Conservation (phyloP, 2,329 filamentous ascomycete species). For the Amylocarpus encephaloides region DNA sequence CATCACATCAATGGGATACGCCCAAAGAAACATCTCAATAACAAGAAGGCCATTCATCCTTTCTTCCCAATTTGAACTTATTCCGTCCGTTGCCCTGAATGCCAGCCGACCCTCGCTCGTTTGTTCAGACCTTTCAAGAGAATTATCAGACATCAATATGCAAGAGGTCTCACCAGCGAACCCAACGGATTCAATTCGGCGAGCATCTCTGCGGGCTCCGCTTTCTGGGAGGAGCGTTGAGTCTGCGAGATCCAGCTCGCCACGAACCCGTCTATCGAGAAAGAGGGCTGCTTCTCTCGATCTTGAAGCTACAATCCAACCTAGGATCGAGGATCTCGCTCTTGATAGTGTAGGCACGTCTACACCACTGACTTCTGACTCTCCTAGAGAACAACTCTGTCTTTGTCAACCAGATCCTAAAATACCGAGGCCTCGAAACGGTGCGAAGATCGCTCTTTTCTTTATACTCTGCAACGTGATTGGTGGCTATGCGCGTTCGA, state of each 20-base stretch:
- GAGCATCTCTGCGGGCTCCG: slow-evolving; percentile 21
- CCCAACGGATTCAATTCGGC: slow-evolving; percentile 27
- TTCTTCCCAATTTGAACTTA: slow-evolving; percentile 15
- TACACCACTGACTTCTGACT: slow-evolving; percentile 18
- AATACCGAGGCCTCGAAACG: slow-evolving; percentile 65
- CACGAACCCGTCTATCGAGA: slow-evolving; percentile 27
- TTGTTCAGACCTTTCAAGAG: slow-evolving; percentile 5
- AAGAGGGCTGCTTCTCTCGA: slow-evolving; percentile 30
- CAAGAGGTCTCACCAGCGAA: slow-evolving; percentile 23
- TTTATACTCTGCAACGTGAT: slow-evolving; percentile 18
- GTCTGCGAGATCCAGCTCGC: slow-evolving; percentile 22
- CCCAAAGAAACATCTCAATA: slow-evolving; percentile 27
- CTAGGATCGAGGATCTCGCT: slow-evolving; percentile 26
- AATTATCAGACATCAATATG: slow-evolving; percentile 18
- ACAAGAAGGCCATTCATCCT: slow-evolving; percentile 31
- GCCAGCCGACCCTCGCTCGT: slow-evolving; percentile 10
- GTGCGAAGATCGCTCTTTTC: slow-evolving; percentile 40
- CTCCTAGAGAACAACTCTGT: slow-evolving; percentile 45
- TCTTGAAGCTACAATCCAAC: slow-evolving; percentile 24
- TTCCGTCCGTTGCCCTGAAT: slow-evolving; percentile 13
- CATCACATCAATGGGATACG: slow-evolving; percentile 26
- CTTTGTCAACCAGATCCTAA: slow-evolving; percentile 66
- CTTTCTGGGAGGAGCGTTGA: slow-evolving; percentile 23
- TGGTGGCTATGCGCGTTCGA: slow-evolving; percentile 8
- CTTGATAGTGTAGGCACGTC: slow-evolving; percentile 25